phyloP scores from a whole-genome alignment of 1,284 basidiomycete species.

The Fomitopsis betulina region DNA sequence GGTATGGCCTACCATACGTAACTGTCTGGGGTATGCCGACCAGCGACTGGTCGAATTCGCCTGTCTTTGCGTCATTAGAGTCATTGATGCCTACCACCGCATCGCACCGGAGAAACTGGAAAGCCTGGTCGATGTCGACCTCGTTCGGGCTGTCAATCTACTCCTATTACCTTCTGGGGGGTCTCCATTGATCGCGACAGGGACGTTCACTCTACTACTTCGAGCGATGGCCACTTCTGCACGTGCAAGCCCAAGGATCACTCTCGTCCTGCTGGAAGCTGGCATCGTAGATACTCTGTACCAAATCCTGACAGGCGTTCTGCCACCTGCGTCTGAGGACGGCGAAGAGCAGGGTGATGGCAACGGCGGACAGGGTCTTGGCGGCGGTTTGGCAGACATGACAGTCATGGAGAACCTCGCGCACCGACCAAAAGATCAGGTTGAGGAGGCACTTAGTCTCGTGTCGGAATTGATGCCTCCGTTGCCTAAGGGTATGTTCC shows the following conservation, averaged over 20 bases:
- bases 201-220: constrained; percentile 86
- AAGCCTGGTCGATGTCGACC: constrained; percentile 75
- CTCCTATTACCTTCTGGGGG: constrained; percentile 85
- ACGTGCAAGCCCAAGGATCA: constrained; percentile 82
- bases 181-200: constrained; percentile 76
- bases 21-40: constrained; percentile 87
- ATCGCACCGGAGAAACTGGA: constrained; percentile 83
- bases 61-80: constrained; percentile 87
- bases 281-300: constrained; percentile 89
- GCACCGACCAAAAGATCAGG: constrained; percentile 93
- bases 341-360: constrained; percentile 64
- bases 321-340: constrained; percentile 59
- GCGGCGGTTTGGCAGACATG: constrained; percentile 89
- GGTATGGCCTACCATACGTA: constrained; percentile 89
- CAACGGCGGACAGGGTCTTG: constrained; percentile 65
- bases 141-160: constrained; percentile 80
- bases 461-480: constrained; percentile 90
- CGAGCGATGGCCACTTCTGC: constrained; percentile 84
- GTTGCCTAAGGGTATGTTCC: constrained; percentile 71
- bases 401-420: constrained; percentile 96
- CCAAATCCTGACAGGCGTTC: constrained; percentile 89
- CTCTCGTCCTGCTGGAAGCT: constrained; percentile 81
- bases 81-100: constrained; percentile 87
- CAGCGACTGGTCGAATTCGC: constrained; percentile 93
- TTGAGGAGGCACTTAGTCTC: constrained; percentile 87